Evolutionary conservation across 495 filamentous ascomycete genomes (phyloP).

Genomic region (Lasiosphaeria ovina): DNA sequence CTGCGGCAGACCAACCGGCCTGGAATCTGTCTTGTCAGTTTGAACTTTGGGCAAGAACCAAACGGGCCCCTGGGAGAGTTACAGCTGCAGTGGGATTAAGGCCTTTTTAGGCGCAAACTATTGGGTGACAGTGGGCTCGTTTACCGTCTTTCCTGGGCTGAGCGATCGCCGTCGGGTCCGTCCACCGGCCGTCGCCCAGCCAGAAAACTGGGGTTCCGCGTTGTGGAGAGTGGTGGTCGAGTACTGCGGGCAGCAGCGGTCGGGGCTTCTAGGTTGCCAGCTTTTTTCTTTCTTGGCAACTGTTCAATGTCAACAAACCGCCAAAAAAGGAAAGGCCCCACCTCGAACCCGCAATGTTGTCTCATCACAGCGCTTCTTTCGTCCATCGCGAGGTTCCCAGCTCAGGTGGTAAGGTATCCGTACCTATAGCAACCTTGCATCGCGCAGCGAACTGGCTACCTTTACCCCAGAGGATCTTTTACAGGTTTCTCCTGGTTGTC

Average conservation of each 20-base stretch:
- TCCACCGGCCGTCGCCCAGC: conserved; percentile 24
- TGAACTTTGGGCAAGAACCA: too few species aligned
- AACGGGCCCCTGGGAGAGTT: background rate
- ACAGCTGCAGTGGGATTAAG: background rate
- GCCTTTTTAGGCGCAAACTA: conserved; percentile 1
- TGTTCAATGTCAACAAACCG: conserved; percentile 21
- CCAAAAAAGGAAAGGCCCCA: too few species aligned
- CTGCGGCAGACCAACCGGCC: too few species aligned
- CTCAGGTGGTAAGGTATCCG: too few species aligned
- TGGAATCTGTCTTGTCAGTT: too few species aligned
- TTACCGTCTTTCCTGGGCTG: background rate
- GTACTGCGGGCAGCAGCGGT: background rate
- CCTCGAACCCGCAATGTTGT: background rate
- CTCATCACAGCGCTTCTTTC: background rate
- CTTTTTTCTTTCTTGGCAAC: conserved; percentile 9
- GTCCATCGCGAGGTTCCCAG: too few species aligned
- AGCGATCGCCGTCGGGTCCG: conserved; percentile 13
- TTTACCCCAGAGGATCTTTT: too few species aligned
- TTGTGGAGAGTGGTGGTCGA: conserved; percentile 6
- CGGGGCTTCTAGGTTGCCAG: background rate
- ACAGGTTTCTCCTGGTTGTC: too few species aligned
- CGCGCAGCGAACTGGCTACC: too few species aligned
- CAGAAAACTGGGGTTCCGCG: background rate
- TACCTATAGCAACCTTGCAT: too few species aligned
- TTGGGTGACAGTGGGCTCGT: conserved; percentile 8